Percentiles rank a stretch among this genome's conserved stretches.
Conservation (phyloP, 1,284 basidiomycete genomes). For the Naganishia cerealis region DNA sequence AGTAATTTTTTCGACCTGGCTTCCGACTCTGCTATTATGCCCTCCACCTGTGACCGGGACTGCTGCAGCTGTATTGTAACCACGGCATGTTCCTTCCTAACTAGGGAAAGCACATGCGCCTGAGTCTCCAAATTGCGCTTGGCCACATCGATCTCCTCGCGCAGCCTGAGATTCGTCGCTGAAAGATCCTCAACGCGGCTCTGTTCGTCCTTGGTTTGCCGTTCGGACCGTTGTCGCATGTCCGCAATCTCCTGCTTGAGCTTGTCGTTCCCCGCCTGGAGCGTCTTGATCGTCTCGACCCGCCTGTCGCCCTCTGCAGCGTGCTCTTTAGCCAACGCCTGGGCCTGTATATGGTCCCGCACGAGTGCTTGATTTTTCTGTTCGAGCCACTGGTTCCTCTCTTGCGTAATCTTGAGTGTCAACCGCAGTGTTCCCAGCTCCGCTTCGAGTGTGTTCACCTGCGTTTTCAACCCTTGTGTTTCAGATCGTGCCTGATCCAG, state of each 20-base stretch:
- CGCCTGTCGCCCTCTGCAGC: background rate
- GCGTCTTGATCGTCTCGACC: background rate
- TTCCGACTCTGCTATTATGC: background rate
- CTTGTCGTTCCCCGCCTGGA: background rate
- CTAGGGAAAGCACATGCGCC: background rate
- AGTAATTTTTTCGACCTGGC: background rate
- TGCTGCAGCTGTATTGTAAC: background rate
- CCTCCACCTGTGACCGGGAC: background rate
- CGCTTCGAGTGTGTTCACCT: background rate
- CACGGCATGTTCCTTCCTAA: background rate
- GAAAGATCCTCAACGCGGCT: background rate
- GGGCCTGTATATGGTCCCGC: background rate
- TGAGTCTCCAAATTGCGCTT: background rate
- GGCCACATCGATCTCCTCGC: background rate
- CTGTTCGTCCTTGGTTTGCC: background rate
- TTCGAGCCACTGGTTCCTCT: constrained; percentile 2
- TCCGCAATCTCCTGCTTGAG: background rate
- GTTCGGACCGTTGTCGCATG: background rate
- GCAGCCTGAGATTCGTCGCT: background rate
- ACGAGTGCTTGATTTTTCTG: constrained; percentile 12
- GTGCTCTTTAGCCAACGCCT: background rate
- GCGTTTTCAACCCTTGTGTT: background rate
- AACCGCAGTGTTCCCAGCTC: background rate
- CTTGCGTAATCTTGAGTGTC: background rate
- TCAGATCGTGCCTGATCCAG: background rate